Base-by-base conservation (phyloP, 2,329 filamentous ascomycete genomes). In the Colletotrichum siamense region DNA sequence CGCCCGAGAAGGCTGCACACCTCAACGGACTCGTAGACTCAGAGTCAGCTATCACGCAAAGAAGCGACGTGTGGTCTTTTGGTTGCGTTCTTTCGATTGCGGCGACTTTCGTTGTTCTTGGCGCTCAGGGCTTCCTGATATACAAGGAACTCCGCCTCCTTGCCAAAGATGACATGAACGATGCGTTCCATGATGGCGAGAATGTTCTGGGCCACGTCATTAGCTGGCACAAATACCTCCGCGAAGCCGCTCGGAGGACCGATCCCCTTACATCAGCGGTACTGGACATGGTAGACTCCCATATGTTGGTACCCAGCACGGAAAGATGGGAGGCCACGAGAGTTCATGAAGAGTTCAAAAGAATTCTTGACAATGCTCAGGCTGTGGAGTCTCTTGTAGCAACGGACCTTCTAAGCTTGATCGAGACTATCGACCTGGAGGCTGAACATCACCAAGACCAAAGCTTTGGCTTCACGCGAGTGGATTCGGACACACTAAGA, bases 41-140 rank as follows among this genome's bases (percentile, higher is more conserved):
- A n/a, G 57, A 61, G 10, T 24, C 71, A 39, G 26, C 59, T 3
- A 79, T 84, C 2, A 73, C 77, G n/a, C 84, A 84, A 71, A 79
- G 77, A 2, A 85, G 84, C 10, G 86, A 87, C 62, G 83, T 81
- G 1, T 87, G 86, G 86, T 86, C 85, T 4, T 75, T 85, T 9
- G 83, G 83, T 0, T 87, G 85, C 57, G 84, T 87, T 1, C 77
- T 86, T 26, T 86, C 85, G 0, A 77, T 84, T 2, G 82, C 83
- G 6, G 85, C 85, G 2, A 85, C 85, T 0, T 87, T 84, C 80
- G 78, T 84, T 8, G 81, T 84, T 0, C 71, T 85, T 2, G 85
- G 85, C 0, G 22, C 74, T 1, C 66, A 74, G 5, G 71, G 66
- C 5, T 30, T 74, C 7, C 22, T 74, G 12, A 70, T 70, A 15